Base-by-base conservation (phyloP, 129 eudicot species). In the Silybum marianum region DNA sequence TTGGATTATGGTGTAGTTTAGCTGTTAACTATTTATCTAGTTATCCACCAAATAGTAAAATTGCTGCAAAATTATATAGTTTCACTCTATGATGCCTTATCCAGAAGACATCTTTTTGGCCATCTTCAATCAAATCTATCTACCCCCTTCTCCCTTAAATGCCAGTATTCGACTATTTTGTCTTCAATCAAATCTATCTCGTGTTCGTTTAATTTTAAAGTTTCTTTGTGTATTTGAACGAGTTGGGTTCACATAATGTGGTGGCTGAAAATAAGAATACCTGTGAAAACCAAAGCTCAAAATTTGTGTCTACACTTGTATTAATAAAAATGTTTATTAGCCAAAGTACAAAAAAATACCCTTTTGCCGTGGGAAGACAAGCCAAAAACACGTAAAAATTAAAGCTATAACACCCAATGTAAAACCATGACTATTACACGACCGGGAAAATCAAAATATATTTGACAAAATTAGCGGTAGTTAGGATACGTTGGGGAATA, bases 401-500 rank as follows among this genome's bases (percentile, higher is more conserved):
- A 30, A 25, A 73, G 60, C 62, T 40, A 19, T 71, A 25, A 69
- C 24, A 28, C 40, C 74, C 28, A 63, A 25, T 42, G 68, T 46
- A 68, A 26, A 78, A 69, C 12, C 36, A n/a, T 7, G n/a, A 78
- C 75, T 69, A 44, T 28, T 16, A 54, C 48, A 14, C 19, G 54
- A 82, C 28, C 2, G 22, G n/a, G 39, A 10, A 28, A 32, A 5
- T 9, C 28, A 28, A 71, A 54, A 78, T 7, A 40, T 67, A 66
- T 36, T 66, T 30, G 78, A 78, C 70, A n/a, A 18, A 69, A 34
- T 83, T 82, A 90, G 74, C 87, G 96, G 72, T 90, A 94, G 72
- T 5, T 83, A 75, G 93, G 91, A 87, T 94, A 94, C 46, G 74
- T 32, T 36, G 98, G 98, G 81, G 89, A 87, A 88, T 94, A 91